A percentile compares a stretch with the other conserved stretches of the same genome.
Conservation (phyloP, 768 basidiomycete genomes). For the Rhodocollybia butyracea region DNA sequence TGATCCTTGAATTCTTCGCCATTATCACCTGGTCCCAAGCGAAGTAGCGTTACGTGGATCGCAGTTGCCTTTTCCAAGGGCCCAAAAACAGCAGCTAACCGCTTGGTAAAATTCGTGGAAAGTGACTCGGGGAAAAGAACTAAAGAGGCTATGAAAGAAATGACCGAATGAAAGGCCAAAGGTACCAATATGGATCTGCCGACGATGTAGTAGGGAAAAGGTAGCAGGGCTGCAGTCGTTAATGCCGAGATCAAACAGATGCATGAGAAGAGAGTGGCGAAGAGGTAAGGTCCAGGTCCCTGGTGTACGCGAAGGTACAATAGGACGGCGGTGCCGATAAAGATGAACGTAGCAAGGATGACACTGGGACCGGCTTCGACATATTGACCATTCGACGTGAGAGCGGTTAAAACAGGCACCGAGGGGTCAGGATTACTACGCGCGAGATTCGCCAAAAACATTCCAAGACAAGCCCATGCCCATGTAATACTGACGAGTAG, state of each 20-base stretch:
- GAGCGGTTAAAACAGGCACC: constrained; percentile 34
- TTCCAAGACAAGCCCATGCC: constrained; percentile 69
- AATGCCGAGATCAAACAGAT: constrained; percentile 38
- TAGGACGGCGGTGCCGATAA: constrained; percentile 54
- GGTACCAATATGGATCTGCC: constrained; percentile 56
- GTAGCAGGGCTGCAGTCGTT: constrained; percentile 57
- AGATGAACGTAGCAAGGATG: constrained; percentile 61
- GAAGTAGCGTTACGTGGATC: constrained; percentile 45
- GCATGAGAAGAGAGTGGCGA: constrained; percentile 56
- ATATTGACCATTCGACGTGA: constrained; percentile 43
- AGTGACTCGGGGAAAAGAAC: constrained; percentile 62
- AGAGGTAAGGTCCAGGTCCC: constrained; percentile 62
- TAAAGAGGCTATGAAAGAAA: constrained; percentile 50
- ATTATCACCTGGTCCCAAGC: constrained; percentile 34
- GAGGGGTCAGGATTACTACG: constrained; percentile 39
- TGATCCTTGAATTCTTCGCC: constrained; percentile 30
- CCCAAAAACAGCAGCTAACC: constrained; percentile 43
- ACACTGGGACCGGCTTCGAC: constrained; percentile 57
- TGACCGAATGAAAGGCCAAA: constrained; percentile 52
- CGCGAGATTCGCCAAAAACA: constrained; percentile 57
- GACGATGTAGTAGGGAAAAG: constrained; percentile 60
- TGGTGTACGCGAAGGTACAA: constrained; percentile 56
- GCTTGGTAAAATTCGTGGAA: constrained; percentile 53
- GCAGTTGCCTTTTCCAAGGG: constrained; percentile 45
- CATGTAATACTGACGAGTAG: constrained; percentile 46